Conservation (phyloP, 768 basidiomycete genomes). For the Dentipellis sp. region DNA sequence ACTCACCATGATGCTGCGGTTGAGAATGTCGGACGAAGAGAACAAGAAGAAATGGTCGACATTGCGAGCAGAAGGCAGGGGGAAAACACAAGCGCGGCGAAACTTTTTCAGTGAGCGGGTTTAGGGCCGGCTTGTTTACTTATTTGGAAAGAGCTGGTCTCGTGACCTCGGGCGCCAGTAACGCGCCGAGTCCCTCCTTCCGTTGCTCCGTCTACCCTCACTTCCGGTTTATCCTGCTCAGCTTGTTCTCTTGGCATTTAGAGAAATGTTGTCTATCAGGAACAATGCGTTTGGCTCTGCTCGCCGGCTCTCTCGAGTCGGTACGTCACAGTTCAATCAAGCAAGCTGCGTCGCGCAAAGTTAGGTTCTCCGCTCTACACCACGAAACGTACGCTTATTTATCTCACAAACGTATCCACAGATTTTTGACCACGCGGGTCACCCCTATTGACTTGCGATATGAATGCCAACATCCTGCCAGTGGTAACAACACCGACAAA, state of each 20-base stretch:
- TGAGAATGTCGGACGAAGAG: neutral
- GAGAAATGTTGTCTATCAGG: no score
- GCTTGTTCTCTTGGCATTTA: no score
- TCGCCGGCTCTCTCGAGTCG: no score
- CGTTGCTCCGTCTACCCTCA: no score
- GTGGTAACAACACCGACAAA: conserved; percentile 20
- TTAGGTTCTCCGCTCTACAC: neutral
- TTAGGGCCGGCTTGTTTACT: conserved; percentile 13
- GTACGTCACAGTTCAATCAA: no score
- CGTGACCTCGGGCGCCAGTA: neutral
- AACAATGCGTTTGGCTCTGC: no score
- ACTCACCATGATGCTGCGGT: conserved; percentile 7
- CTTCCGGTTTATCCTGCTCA: no score
- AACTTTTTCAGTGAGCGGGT: neutral
- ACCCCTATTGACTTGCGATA: conserved; percentile 22
- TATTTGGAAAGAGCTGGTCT: neutral
- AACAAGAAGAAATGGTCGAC: neutral
- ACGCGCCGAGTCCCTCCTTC: no score
- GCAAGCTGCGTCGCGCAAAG: no score
- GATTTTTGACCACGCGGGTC: conserved; percentile 6
- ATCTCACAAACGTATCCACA: neutral
- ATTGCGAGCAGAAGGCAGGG: neutral
- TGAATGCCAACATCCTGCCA: conserved; percentile 18
- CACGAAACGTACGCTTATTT: no score
- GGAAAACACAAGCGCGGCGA: neutral